phyloP scores from a whole-genome alignment of 1,284 basidiomycete species.

The Ceratobasidium sp. region DNA sequence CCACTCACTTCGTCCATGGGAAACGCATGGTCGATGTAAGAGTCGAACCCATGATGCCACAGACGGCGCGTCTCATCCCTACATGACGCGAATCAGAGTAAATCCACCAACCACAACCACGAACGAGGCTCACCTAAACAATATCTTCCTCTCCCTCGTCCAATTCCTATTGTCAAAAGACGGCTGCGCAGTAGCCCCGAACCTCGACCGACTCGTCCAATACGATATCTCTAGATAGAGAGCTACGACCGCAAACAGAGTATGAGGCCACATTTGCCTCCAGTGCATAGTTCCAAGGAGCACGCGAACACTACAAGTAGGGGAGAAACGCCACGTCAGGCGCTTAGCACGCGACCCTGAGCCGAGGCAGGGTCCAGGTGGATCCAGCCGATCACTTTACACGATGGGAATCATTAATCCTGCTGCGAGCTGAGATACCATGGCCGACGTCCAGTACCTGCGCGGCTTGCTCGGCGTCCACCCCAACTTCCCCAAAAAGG shows the following conservation, averaged over 20 bases:
- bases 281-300: conserved; percentile 62
- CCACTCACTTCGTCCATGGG: conserved; percentile 76
- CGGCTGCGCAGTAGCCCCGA: conserved; percentile 32
- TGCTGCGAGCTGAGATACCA: conserved; percentile 51
- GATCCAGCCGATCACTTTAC: background rate
- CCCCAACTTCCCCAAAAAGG: conserved; percentile 88
- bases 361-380: conserved; percentile 7
- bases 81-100: background rate
- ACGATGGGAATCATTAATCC: background rate
- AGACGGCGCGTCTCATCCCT: conserved; percentile 74
- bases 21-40: conserved; percentile 80
- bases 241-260: conserved; percentile 59
- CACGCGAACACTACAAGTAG: background rate
- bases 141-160: conserved; percentile 43
- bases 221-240: conserved; percentile 58
- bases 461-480: conserved; percentile 70
- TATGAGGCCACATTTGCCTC: conserved; percentile 65
- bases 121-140: conserved; percentile 41
- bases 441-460: conserved; percentile 81
- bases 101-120: background rate
- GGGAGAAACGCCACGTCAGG: conserved; percentile 34
- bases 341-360: conserved; percentile 17
- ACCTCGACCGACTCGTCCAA: conserved; percentile 22
- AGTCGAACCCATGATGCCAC: conserved; percentile 83
- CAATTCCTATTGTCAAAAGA: conserved; percentile 39